Base-by-base conservation (phyloP, 2,329 filamentous ascomycete species). In the Leptographium lundbergii region DNA sequence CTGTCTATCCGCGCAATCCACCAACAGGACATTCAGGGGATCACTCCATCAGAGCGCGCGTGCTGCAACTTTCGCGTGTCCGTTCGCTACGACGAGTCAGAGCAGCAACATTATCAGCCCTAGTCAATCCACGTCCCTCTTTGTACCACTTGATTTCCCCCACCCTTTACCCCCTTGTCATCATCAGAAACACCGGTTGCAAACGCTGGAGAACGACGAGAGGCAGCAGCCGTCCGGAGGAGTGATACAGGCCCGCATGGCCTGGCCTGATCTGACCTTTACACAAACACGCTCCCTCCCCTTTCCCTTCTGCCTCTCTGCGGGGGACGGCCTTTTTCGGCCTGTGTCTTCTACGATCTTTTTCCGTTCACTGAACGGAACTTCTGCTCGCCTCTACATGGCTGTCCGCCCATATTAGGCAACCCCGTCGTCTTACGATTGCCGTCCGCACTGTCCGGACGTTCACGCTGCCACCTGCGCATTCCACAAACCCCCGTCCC, bases 11-110 rank as follows among this genome's bases (percentile, higher is more conserved):
- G 29, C 19, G 29, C 39, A 42, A 58, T 24, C 57, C 54, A 50
- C 32, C 34, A 54, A 39, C 52, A 42, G 52, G 39, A 27, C 50
- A 29, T 34, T 51, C 24, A 25, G 29, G 14, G 48, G n/a, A 29
- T 54, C 54, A 34, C 36, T 57, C 56, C 54, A 51, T 71, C 67
- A 70, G 70, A 56, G 69, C 70, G 71, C 70, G 71, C 70, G 70
- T 72, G 70, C 58, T 62, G 61, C 63, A 39, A 57, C 53, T 66
- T 65, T 67, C 65, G 67, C 64, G 65, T 66, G 60, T 64, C 62
- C 64, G 39, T 45, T 32, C n/a, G 14, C 47, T 25, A 10, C 45
- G 14, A 10, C 45, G 14, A 22, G 25, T 22, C 45, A 48, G 45
- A 32, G 10, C 25, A 56, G 29, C 54, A 56, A 22, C 19, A 32